A percentile compares a stretch with the other conserved stretches of the same genome.
Evolutionary conservation across 2,329 filamentous ascomycete species (phyloP).

Genomic region (Sarocladium kiliense): DNA sequence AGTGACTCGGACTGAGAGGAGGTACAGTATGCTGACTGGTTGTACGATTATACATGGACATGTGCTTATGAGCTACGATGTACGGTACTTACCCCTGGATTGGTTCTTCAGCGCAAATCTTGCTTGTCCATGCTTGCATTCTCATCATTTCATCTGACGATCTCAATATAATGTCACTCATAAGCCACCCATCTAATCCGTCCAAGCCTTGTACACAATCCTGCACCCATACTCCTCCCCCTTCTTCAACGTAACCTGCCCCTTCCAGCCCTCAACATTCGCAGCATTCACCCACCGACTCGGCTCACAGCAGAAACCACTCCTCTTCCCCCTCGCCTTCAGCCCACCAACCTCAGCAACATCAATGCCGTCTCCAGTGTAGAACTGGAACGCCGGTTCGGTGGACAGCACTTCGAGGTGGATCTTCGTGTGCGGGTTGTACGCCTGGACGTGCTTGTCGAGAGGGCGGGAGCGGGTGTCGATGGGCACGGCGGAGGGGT

Average conservation of each 20-base stretch:
- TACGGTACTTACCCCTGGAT: conserved; percentile 1
- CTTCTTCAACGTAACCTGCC: conserved; percentile 75
- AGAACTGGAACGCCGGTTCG: conserved; percentile 96
- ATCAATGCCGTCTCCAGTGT: conserved; percentile 81
- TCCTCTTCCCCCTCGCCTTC: conserved; percentile 60
- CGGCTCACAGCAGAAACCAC: conserved; percentile 89
- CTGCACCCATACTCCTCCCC: conserved; percentile 77
- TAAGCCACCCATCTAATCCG: conserved; percentile 37
- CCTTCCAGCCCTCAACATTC: conserved; percentile 76
- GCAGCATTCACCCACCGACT: conserved; percentile 85
- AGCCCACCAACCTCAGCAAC: conserved; percentile 61
- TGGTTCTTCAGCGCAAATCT: no score
- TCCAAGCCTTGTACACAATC: conserved; percentile 83
- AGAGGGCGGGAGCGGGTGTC: conserved; percentile 63
- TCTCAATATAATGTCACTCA: background rate
- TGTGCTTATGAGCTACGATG: background rate
- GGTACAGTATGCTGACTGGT: background rate
- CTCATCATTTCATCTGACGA: no score
- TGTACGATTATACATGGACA: background rate
- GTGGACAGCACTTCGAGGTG: conserved; percentile 86
- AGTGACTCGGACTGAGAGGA: conserved; percentile 53
- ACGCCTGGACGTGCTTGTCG: conserved; percentile 62
- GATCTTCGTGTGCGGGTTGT: conserved; percentile 68
- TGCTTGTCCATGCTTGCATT: no score
- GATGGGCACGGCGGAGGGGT: conserved; percentile 54